phyloP scores from a whole-genome alignment of 2,329 filamentous ascomycete species.

The Phyllosticta citriasiana region DNA sequence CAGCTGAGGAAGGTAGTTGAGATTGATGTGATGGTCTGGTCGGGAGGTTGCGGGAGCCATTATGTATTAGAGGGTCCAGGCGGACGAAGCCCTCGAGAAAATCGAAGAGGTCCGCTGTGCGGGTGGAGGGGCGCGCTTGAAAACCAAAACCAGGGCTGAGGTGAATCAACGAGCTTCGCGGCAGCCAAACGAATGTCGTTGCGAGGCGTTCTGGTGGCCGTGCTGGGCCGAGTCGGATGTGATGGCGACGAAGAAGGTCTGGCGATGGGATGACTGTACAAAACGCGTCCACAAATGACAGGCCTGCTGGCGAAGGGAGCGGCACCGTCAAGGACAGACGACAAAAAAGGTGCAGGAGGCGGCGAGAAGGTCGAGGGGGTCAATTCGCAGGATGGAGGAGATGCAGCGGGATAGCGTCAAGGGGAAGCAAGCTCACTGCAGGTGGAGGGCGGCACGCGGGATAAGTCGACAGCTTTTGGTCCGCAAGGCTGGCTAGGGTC shows the following conservation, averaged over 20 bases:
- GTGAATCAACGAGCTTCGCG: slow-evolving; percentile 24
- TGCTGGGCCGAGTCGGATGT: slow-evolving; percentile 11
- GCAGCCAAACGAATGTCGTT: slow-evolving; percentile 33
- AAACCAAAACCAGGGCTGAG: slow-evolving; percentile 30
- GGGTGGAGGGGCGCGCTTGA: slow-evolving; percentile 17
- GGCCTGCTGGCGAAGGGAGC: slow-evolving; percentile 18
- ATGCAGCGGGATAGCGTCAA: background rate
- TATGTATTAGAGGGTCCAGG: slow-evolving; percentile 58
- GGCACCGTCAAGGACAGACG: slow-evolving; percentile 7
- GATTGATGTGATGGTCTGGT: slow-evolving; percentile 71
- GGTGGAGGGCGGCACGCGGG: background rate
- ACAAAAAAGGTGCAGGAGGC: background rate
- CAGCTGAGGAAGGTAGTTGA: slow-evolving; percentile 67
- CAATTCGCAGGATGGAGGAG: background rate
- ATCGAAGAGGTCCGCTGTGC: slow-evolving; percentile 3
- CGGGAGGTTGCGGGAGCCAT: slow-evolving; percentile 69
- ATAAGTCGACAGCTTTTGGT: background rate
- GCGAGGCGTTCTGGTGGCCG: slow-evolving; percentile 21
- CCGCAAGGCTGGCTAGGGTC: background rate
- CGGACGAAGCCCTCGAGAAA: slow-evolving; percentile 8
- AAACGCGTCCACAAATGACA: slow-evolving; percentile 17
- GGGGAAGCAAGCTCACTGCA: slow-evolving; percentile 7
- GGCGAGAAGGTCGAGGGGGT: background rate
- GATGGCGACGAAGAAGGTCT: slow-evolving; percentile 2
- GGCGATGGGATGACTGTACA: slow-evolving; percentile 15